Evolutionary conservation across 345 rosid species (phyloP).

Genomic region (Boechera retrofracta): DNA sequence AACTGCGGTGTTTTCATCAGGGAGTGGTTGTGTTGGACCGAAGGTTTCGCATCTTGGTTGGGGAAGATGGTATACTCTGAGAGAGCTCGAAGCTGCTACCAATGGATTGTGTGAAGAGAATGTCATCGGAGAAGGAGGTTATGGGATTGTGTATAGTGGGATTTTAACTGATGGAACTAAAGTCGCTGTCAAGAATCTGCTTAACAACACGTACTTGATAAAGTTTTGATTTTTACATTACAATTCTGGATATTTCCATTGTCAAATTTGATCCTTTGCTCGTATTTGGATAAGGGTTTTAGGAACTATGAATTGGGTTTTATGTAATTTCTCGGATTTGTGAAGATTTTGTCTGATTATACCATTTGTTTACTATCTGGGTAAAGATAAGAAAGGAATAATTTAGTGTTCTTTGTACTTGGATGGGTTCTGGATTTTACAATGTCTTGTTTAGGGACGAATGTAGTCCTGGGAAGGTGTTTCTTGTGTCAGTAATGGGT

Average conservation of each 20-base stretch:
- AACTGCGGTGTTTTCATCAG: conserved; percentile 59
- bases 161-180: conserved; percentile 74
- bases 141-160: conserved; percentile 91
- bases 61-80: conserved; percentile 95
- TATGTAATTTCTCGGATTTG: neutral
- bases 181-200: conserved; percentile 89
- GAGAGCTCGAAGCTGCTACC: conserved; percentile 91
- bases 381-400: neutral
- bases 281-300: conserved; percentile 8
- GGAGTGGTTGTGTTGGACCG: conserved; percentile 74
- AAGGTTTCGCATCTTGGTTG: conserved; percentile 97
- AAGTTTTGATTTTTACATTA: neutral
- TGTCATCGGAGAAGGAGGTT: conserved; percentile 98
- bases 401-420: conserved; percentile 7
- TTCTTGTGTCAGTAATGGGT: conserved; percentile 22
- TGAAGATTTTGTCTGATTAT: neutral
- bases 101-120: conserved; percentile 82
- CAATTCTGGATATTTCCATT: neutral
- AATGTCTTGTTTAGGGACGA: conserved; percentile 11
- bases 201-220: conserved; percentile 77
- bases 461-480: conserved; percentile 30
- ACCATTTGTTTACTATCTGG: neutral
- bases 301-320: neutral
- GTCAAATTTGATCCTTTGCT: neutral
- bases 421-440: neutral